Percentiles rank a stretch among this genome's conserved stretches.
Conservation (phyloP, 2,329 filamentous ascomycete species). For the Aspergillus sojae region DNA sequence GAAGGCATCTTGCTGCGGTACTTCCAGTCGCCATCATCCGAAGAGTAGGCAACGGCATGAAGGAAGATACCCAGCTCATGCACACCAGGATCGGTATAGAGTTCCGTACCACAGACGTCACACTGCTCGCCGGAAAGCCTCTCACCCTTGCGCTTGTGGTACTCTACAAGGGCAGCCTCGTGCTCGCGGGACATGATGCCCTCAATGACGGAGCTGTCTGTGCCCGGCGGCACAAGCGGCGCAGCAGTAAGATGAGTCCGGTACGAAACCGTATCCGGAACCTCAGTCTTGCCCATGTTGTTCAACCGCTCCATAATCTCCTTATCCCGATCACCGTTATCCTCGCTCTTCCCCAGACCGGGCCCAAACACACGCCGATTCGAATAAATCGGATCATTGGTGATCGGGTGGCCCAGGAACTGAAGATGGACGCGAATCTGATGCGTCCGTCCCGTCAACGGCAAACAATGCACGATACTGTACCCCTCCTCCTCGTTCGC, state of each 20-base stretch:
- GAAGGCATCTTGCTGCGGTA: slow-evolving; percentile 81
- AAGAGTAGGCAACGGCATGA: slow-evolving; percentile 88
- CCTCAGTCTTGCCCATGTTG: slow-evolving; percentile 91
- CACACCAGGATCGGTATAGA: slow-evolving; percentile 88
- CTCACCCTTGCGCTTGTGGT: slow-evolving; percentile 88
- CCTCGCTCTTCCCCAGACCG: slow-evolving; percentile 71
- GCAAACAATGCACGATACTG: slow-evolving; percentile 91
- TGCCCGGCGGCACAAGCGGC: slow-evolving; percentile 39
- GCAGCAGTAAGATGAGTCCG: slow-evolving; percentile 56
- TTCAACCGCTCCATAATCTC: slow-evolving; percentile 84
- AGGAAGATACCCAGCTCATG: slow-evolving; percentile 94
- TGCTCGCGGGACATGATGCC: slow-evolving; percentile 47
- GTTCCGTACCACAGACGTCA: slow-evolving; percentile 76
- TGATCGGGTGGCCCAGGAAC: slow-evolving; percentile 90
- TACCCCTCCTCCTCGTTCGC: slow-evolving; percentile 68
- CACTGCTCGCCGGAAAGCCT: slow-evolving; percentile 87
- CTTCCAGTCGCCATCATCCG: slow-evolving; percentile 78
- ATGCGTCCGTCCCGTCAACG: slow-evolving; percentile 90
- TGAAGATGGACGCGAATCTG: slow-evolving; percentile 94
- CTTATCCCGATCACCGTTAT: slow-evolving; percentile 73
- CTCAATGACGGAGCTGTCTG: slow-evolving; percentile 41
- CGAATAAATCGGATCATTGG: slow-evolving; percentile 97
- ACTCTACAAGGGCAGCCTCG: slow-evolving; percentile 87
- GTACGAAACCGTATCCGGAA: slow-evolving; percentile 87
- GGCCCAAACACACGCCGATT: slow-evolving; percentile 90